A percentile compares a stretch with the other conserved stretches of the same genome.
phyloP scores from a whole-genome alignment of 2,329 filamentous ascomycete species.

The Xylaria sp. region DNA sequence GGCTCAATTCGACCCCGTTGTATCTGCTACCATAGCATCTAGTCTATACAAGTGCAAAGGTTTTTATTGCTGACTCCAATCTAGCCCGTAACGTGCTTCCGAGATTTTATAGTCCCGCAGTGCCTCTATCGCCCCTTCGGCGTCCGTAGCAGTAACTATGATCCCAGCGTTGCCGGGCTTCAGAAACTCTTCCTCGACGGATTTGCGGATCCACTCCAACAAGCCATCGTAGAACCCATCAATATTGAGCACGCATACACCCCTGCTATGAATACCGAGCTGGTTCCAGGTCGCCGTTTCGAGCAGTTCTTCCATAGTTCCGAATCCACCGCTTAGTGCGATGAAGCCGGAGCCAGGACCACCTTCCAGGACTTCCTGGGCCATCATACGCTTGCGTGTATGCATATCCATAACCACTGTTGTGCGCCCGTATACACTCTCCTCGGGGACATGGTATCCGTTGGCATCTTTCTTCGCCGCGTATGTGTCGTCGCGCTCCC shows the following conservation, averaged over 20 bases:
- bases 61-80: slow-evolving; percentile 70
- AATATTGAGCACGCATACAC: slow-evolving; percentile 85
- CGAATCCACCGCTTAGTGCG: slow-evolving; percentile 85
- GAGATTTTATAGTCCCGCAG: slow-evolving; percentile 81
- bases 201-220: slow-evolving; percentile 80
- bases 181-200: slow-evolving; percentile 82
- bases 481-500: slow-evolving; percentile 75
- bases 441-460: slow-evolving; percentile 70
- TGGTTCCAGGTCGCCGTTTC: slow-evolving; percentile 96
- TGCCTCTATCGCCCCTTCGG: slow-evolving; percentile 76
- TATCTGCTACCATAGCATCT: slow-evolving; percentile 9
- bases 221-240: slow-evolving; percentile 93
- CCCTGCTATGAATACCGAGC: slow-evolving; percentile 85
- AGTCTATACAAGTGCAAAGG: slow-evolving; percentile 16
- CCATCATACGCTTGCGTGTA: slow-evolving; percentile 94
- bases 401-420: slow-evolving; percentile 97
- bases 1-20: neutral
- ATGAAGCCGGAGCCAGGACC: slow-evolving; percentile 89
- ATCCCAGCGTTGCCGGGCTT: slow-evolving; percentile 76
- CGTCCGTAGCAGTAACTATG: slow-evolving; percentile 77
- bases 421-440: slow-evolving; percentile 78
- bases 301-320: slow-evolving; percentile 95
- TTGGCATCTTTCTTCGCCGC: slow-evolving; percentile 55
- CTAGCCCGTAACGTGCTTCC: slow-evolving; percentile 78
- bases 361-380: slow-evolving; percentile 81